Evolutionary conservation across 208 protist genomes (phyloP), one percentile per base, ranked within the genome.

Genomic region (Wallacemonas sp.): DNA sequence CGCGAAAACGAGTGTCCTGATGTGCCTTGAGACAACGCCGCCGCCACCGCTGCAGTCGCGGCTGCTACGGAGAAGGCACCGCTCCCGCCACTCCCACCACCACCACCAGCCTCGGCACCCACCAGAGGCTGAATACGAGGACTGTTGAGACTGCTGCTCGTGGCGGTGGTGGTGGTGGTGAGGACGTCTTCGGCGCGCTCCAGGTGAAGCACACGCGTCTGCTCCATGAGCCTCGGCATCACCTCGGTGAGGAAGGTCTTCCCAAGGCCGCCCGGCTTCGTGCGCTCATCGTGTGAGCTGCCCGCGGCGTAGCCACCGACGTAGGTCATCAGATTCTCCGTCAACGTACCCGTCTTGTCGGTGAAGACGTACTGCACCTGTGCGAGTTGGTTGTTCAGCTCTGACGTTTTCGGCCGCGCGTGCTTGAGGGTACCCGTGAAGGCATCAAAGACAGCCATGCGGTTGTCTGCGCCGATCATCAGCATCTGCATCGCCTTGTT

Each of bases 301-400:
- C 67, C 71, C n/a, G 66, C 62, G 15, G 83, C 78, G 67, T 68
- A 75, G 24, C 84, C 83, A 38, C 73, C 80, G 9, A 91, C 79
- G 71, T 91, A 95, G 4, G 82, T 86, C 92, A 97, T 97, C 6
- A 84, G 39, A 48, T 97, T 97, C 55, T 97, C 81, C 22, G 92
- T 97, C 50, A 97, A 63, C 13, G 92, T 97, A 29, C 92, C 92
- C 12, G 92, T 97, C 62, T 97, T 97, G 70, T 97, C 92, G 3
- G 88, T 91, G 73, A 97, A 97, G 45, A 97, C 85, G 73, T 92
- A 93, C 46, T 74, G 74, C 58, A 97, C 80, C 42, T 84, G 75
- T 3, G 78, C 83, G 26, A 97, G 76, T 63, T 96, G 80, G 30
- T 59, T 83, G 83, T 97, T 97, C 10, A 97, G 71, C 60, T 94